Percentiles rank a stretch among this genome's conserved stretches.
Conservation (phyloP, 2,329 filamentous ascomycete species). For the Phoma herbarum region DNA sequence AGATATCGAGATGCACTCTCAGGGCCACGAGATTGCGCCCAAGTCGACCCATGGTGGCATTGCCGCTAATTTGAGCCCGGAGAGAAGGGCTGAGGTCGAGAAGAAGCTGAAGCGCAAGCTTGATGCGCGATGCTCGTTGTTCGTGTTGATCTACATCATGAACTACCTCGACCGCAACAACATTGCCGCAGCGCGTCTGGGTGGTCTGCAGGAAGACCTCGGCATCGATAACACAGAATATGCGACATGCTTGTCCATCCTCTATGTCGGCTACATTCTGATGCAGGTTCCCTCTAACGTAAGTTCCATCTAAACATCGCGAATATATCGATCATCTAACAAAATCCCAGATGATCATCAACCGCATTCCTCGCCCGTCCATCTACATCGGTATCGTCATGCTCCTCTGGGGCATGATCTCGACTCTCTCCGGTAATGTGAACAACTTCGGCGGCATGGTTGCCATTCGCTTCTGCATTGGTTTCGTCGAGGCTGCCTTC, state of each 20-base stretch:
- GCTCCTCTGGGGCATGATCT: conserved; percentile 53
- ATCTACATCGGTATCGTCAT: conserved; percentile 51
- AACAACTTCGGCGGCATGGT: conserved; percentile 51
- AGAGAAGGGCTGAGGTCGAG: conserved; percentile 43
- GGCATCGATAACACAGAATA: conserved; percentile 44
- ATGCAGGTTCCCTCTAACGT: conserved; percentile 5
- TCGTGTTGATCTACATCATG: conserved; percentile 51
- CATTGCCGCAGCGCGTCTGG: conserved; percentile 46
- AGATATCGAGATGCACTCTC: conserved; percentile 11
- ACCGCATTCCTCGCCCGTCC: conserved; percentile 45
- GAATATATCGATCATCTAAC: not conserved
- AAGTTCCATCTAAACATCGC: not conserved
- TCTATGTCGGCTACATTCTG: conserved; percentile 32
- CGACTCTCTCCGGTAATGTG: conserved; percentile 45
- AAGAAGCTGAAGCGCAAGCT: conserved; percentile 48
- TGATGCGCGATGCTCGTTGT: conserved; percentile 43
- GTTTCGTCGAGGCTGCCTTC: conserved; percentile 58
- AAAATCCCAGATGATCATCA: conserved; percentile 50
- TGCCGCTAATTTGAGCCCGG: conserved; percentile 41
- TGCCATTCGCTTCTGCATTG: conserved; percentile 49
- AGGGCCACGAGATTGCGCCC: conserved; percentile 18
- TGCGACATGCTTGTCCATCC: conserved; percentile 46
- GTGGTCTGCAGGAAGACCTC: conserved; percentile 46
- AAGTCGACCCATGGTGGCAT: conserved; percentile 18
- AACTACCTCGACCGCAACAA: conserved; percentile 48